A percentile compares a stretch with the other conserved stretches of the same genome.
Evolutionary conservation across 768 basidiomycete species (phyloP).

Genomic region (Amanita thiersii): DNA sequence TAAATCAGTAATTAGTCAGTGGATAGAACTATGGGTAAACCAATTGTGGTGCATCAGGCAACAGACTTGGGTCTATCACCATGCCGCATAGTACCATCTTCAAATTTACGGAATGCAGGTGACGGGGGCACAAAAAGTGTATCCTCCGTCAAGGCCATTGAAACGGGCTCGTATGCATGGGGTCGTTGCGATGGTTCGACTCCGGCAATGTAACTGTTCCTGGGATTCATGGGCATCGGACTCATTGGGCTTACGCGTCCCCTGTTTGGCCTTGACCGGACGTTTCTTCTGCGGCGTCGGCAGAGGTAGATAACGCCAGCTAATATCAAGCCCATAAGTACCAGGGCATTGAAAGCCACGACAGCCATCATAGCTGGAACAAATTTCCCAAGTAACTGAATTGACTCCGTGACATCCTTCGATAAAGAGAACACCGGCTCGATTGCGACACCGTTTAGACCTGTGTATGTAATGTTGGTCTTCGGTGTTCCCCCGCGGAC

Average conservation of each 20-base stretch:
- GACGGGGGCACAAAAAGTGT: conserved; percentile 48
- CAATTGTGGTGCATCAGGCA: conserved; percentile 22
- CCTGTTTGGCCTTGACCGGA: conserved; percentile 10
- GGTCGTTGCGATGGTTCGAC: conserved; percentile 13
- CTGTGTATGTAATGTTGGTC: conserved; percentile 63
- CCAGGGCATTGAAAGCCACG: conserved; percentile 70
- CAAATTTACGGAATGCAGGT: conserved; percentile 44
- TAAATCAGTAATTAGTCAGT: no score
- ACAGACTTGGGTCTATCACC: conserved; percentile 38
- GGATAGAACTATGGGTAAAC: no score
- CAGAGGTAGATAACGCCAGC: conserved; percentile 47
- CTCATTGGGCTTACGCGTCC: conserved; percentile 26
- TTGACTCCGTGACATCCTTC: conserved; percentile 44
- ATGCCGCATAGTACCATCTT: conserved; percentile 20
- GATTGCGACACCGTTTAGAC: conserved; percentile 33
- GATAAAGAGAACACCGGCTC: conserved; percentile 47
- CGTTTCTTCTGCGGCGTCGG: conserved; percentile 31
- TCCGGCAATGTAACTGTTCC: conserved; percentile 33
- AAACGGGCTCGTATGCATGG: conserved; percentile 68
- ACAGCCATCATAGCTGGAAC: conserved; percentile 70
- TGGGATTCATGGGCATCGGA: conserved; percentile 32
- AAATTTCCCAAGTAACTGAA: conserved; percentile 56
- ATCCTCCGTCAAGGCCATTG: conserved; percentile 53
- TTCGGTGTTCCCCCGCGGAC: conserved; percentile 56
- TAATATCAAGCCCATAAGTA: conserved; percentile 49